Base-by-base conservation (phyloP, 2,329 filamentous ascomycete genomes). In the Shiraia sp. region DNA sequence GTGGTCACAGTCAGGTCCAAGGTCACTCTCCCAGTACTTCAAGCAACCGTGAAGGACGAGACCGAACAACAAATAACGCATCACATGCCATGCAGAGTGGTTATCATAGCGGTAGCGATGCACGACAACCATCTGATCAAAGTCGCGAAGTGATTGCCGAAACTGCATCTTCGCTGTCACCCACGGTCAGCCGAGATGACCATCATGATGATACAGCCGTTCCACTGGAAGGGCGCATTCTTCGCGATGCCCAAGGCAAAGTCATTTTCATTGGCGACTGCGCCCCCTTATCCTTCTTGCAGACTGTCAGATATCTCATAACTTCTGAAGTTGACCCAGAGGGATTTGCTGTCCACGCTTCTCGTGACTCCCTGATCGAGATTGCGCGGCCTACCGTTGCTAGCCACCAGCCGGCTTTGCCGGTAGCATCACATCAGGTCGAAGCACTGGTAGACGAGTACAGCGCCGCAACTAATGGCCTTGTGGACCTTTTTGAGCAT, bases 251-350 rank as follows among this genome's bases (percentile, higher is more conserved):
- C 0, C 74, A 78, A 46, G 76, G 76, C 5, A 79, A 78, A 40
- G 72, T 77, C 35, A 78, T 79, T 54, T 79, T 78, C 49, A 75
- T 79, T 19, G 77, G 77, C 10, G 77, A 79, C 44, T 79, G 75
- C 26, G 76, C 76, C 24, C 77, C 75, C 33, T 60, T 79, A 32
- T 78, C 76, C 0, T 79, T 79, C 38, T 51, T 79, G 25, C 76
- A 79, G 51, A 78, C 74, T 39, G 75, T 79, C 10, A 73, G 76
- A 24, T 72, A 77, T 31, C 67, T 79, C 5, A 72, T 78, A 6
- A 72, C 73, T 3, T 69, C 70, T 9, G 56, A 61, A 29, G 58
- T 57, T 7, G 60, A 59, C 23, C 42, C 57, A 8, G 53, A 58
- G 12, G 54, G 47, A 5, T 36, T 56, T 14, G 39, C 58, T 4